Conservation (phyloP, 305 asterid genomes). For the Fraxinus sp. region DNA sequence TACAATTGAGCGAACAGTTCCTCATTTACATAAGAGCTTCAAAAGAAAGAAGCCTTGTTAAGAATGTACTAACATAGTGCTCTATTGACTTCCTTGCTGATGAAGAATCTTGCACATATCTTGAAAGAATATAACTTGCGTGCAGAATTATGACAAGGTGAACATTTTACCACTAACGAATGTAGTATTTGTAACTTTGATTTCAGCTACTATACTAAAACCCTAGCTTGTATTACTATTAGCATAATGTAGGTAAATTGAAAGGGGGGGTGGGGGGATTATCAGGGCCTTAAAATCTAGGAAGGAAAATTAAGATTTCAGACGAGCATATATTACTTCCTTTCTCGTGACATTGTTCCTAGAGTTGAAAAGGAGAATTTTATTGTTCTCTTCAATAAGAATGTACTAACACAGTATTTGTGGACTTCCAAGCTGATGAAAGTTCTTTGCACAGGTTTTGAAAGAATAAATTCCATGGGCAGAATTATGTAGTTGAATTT, state of each 20-base stretch:
- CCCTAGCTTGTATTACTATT: background rate
- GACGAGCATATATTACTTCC: background rate
- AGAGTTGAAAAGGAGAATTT: background rate
- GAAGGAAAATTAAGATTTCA: slow-evolving; percentile 12
- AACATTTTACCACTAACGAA: background rate
- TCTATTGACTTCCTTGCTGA: background rate
- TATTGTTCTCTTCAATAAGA: background rate
- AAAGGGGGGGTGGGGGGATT: too few relatives aligned
- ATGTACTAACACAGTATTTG: background rate
- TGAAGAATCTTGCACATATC: background rate
- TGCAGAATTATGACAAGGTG: background rate
- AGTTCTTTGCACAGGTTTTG: background rate
- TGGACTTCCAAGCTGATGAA: background rate
- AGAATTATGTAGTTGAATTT: background rate
- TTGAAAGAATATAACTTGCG: too few relatives aligned
- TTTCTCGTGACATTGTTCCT: background rate
- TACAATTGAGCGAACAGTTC: background rate
- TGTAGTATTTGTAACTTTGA: background rate
- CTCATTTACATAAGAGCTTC: background rate
- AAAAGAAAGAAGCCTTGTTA: background rate
- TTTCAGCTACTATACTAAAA: background rate
- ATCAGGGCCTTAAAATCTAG: too few relatives aligned
- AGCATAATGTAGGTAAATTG: background rate
- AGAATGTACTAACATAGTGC: background rate
- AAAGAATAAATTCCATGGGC: background rate